A percentile compares a stretch with the other conserved stretches of the same genome.
Conservation (phyloP, 495 filamentous ascomycete genomes). For the Acidomyces sp. region DNA sequence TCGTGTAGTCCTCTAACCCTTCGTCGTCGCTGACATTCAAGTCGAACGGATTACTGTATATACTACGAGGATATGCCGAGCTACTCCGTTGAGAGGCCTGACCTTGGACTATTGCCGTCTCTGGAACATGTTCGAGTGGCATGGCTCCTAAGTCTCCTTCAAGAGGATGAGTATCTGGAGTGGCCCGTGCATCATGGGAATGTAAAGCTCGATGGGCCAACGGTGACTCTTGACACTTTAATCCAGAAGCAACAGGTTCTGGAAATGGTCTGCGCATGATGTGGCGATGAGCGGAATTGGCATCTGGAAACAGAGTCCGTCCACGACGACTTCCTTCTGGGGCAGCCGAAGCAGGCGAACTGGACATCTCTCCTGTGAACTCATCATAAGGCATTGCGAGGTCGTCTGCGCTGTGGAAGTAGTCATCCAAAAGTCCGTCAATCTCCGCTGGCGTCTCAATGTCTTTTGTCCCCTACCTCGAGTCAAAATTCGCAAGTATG, state of each 20-base stretch:
- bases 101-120: no score
- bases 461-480: slow-evolving; percentile 3
- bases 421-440: slow-evolving; percentile 18
- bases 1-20: background rate
- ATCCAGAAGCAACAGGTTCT: no score
- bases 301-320: no score
- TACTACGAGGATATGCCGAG: slow-evolving; percentile 1
- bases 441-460: slow-evolving; percentile 20
- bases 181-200: no score
- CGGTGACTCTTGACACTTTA: no score
- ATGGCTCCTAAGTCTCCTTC: no score
- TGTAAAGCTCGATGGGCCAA: no score
- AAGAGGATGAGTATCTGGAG: no score
- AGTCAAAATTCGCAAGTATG: background rate
- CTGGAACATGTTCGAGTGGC: no score
- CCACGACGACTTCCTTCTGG: background rate
- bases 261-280: slow-evolving; percentile 5
- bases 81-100: no score
- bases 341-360: background rate
- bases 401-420: slow-evolving; percentile 5
- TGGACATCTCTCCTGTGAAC: slow-evolving; percentile 1
- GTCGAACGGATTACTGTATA: slow-evolving; percentile 15
- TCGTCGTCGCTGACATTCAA: slow-evolving; percentile 8
- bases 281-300: slow-evolving; percentile 1
- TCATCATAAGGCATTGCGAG: slow-evolving; percentile 5